Percentiles rank a stretch among this genome's conserved stretches.
Conservation (phyloP, 2,329 filamentous ascomycete species). For the Xylaria polymorpha region DNA sequence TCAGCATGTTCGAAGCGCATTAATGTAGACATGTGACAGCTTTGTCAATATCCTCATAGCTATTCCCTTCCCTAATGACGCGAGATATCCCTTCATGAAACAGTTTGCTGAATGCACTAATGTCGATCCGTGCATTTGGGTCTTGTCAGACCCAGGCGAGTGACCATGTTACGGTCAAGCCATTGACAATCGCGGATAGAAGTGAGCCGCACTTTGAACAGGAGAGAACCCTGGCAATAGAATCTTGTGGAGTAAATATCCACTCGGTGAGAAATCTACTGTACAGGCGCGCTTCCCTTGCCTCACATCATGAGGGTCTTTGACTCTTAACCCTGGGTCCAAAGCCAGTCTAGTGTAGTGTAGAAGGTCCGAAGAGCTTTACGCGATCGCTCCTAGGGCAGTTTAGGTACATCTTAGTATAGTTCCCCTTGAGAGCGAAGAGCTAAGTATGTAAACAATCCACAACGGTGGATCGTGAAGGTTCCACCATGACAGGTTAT, state of each 20-base stretch:
- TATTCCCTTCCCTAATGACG: constrained; percentile 9
- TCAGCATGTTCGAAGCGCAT: constrained; percentile 6
- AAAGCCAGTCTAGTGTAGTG: background rate
- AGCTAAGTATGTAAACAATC: background rate
- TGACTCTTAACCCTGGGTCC: background rate
- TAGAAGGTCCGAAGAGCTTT: constrained; percentile 19
- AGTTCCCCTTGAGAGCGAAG: constrained; percentile 6
- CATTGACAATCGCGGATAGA: background rate
- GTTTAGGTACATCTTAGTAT: constrained; percentile 6
- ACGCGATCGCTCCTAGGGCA: background rate
- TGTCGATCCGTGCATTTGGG: constrained; percentile 7
- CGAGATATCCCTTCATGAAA: constrained; percentile 11
- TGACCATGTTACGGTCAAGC: background rate
- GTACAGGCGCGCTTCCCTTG: background rate
- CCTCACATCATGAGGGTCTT: constrained; percentile 3
- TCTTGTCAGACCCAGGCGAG: constrained; percentile 1
- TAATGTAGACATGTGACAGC: background rate
- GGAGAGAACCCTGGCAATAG: background rate
- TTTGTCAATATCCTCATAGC: constrained; percentile 12
- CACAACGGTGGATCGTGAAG: background rate
- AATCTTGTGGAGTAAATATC: background rate
- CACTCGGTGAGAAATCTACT: background rate
- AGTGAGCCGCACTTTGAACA: background rate
- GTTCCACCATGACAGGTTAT: too few relatives aligned
- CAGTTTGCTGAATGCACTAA: constrained; percentile 8